Base-by-base conservation (phyloP, 2,329 filamentous ascomycete species). In the Pseudogymnoascus sp. region DNA sequence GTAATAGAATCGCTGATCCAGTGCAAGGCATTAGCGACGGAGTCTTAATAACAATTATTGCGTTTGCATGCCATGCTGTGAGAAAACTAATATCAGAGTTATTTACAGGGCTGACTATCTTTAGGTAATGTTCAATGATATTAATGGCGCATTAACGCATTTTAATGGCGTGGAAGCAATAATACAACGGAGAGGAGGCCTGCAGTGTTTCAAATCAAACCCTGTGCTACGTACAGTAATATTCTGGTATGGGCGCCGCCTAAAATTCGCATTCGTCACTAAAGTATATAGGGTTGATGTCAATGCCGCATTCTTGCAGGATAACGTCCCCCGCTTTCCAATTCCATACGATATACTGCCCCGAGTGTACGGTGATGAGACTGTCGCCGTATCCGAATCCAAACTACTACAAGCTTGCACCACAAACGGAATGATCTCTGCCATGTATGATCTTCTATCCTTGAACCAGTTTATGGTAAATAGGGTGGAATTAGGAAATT, bases 51-150 rank as follows among this genome's bases (percentile, higher is more conserved):
- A 41, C 63, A 13, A 62, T 65, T 41, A 10, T 65, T 10, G 31
- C 63, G 17, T 65, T 65, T 51, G 38, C 38, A 42, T 64, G 61
- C 51, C 63, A 64, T 42, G 44, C 61, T 12, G 63, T 64, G 17
- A 59, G 61, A 10, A 10, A n/a, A 31, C 27, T 15, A 10, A n/a
- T 13, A 35, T 36, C 25, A 3, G 4, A 48, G 17, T 5, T 9
- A 17, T 35, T 8, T 33, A 15, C 3, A 2, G 6, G 38, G 39
- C 58, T 60, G 39, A 60, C 10, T 9, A 12, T 31, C 10, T 48
- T 15, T 15, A 64, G 63, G 48, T 63, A n/a, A 63, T 64, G 63
- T 64, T 64, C 41, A 60, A 64, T 38, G 63, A 64, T 59, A 25
- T 61, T 8, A 36, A 51, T 8, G 61, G 58, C 10, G 29, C 59